Percentiles rank a stretch among this genome's conserved stretches.
Evolutionary conservation across 1,284 basidiomycete genomes (phyloP).

Genomic region (Rhizoctonia solani): DNA sequence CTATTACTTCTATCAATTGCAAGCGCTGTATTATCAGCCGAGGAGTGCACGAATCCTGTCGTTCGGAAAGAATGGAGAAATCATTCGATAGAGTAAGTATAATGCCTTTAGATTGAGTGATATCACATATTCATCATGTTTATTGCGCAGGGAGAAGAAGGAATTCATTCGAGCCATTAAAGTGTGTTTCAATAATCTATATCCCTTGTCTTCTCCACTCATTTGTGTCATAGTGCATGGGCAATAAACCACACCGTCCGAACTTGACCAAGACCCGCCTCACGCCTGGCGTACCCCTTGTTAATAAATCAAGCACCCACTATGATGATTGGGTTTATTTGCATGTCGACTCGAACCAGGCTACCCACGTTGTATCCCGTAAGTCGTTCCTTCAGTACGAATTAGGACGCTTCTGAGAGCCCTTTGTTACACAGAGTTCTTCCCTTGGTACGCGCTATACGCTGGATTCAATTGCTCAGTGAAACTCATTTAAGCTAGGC

Average conservation of each 20-base stretch:
- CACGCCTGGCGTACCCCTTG: slow-evolving; percentile 16
- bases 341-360: slow-evolving; percentile 25
- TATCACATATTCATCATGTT: background rate
- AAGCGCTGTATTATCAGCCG: background rate
- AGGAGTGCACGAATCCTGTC: slow-evolving; percentile 17
- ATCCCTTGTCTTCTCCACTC: background rate
- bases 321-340: slow-evolving; percentile 34
- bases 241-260: slow-evolving; percentile 11
- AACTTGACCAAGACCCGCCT: slow-evolving; percentile 26
- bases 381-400: background rate
- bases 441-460: slow-evolving; percentile 5
- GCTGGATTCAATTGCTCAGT: background rate
- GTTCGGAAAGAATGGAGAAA: slow-evolving; percentile 29
- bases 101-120: background rate
- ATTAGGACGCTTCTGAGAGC: background rate
- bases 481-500: background rate
- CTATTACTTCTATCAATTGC: background rate
- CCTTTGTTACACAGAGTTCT: slow-evolving; percentile 9
- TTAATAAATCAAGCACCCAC: slow-evolving; percentile 11
- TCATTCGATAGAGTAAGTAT: slow-evolving; percentile 24
- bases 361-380: slow-evolving; percentile 22
- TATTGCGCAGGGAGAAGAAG: slow-evolving; percentile 13
- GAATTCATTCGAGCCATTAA: slow-evolving; percentile 27
- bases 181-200: background rate
- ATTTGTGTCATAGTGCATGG: slow-evolving; percentile 8